Evolutionary conservation across 1,139 yeast species (phyloP).

Genomic region (Hyphopichia fennica): DNA sequence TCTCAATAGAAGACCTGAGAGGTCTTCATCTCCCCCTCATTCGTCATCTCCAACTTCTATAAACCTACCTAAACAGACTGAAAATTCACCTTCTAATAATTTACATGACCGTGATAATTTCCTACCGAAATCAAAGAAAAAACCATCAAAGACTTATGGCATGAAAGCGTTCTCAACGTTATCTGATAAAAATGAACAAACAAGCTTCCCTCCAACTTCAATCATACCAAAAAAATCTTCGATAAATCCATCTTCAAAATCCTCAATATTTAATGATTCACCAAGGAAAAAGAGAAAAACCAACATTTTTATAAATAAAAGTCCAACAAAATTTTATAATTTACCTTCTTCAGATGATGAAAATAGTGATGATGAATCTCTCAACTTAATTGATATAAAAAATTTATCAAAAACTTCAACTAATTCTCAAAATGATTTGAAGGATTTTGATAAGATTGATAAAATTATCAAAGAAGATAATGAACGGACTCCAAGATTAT

Average conservation of each 20-base stretch:
- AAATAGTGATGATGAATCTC: conserved; percentile 5
- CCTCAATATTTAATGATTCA: background rate
- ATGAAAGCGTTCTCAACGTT: background rate
- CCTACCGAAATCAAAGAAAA: background rate
- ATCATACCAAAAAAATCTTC: background rate
- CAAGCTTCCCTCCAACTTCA: background rate
- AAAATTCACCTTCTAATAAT: background rate
- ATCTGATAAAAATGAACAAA: no score
- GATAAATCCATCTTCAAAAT: background rate
- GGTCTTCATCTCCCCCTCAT: background rate
- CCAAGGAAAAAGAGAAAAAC: background rate
- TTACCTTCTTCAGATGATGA: background rate
- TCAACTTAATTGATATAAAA: background rate
- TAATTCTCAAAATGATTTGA: background rate
- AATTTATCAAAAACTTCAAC: background rate
- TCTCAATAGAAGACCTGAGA: background rate
- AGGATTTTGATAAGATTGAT: background rate
- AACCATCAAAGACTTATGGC: background rate
- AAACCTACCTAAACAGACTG: background rate
- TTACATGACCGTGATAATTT: background rate
- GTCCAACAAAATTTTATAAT: background rate
- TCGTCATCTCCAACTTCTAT: background rate
- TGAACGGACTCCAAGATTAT: no score
- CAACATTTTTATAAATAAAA: background rate
- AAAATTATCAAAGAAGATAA: background rate